Conservation (phyloP, 1,139 yeast species). For the Suhomyces guaymorum region DNA sequence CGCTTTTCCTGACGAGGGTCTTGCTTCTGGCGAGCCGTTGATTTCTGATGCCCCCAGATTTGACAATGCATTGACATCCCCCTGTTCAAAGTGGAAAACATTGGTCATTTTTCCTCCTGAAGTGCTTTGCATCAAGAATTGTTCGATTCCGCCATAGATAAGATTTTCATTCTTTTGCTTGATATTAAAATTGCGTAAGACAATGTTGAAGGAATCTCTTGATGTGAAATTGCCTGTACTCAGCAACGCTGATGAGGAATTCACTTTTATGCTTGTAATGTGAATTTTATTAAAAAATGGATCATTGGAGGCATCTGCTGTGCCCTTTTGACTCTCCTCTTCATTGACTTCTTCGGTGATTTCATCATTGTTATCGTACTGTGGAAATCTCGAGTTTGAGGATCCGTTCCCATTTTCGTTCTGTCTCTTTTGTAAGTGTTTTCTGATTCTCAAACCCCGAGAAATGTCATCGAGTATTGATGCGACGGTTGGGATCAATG, state of each 20-base stretch:
- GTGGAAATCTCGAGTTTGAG: constrained; percentile 29
- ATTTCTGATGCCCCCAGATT: constrained; percentile 8
- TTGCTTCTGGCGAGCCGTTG: background rate
- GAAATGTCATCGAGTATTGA: constrained; percentile 36
- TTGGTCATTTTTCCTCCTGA: too few relatives aligned
- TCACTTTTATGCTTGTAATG: constrained; percentile 35
- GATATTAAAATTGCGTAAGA: constrained; percentile 33
- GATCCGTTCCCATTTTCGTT: constrained; percentile 20
- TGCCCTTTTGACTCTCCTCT: constrained; percentile 14
- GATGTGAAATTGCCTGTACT: constrained; percentile 41
- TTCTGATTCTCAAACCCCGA: constrained; percentile 32
- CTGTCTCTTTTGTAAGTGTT: constrained; percentile 32
- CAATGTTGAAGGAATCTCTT: constrained; percentile 29
- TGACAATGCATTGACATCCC: constrained; percentile 2
- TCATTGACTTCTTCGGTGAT: constrained; percentile 9
- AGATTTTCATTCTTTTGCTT: constrained; percentile 45
- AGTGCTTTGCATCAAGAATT: constrained; percentile 31
- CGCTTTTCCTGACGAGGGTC: constrained; percentile 28
- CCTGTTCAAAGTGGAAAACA: constrained; percentile 23
- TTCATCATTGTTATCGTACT: constrained; percentile 28
- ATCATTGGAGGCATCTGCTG: constrained; percentile 11
- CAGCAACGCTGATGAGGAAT: constrained; percentile 47
- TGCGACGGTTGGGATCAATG: constrained; percentile 36
- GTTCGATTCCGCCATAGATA: constrained; percentile 50
- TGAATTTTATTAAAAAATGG: constrained; percentile 36